phyloP scores from a whole-genome alignment of 768 basidiomycete genomes.

The Pulveroboletus sp. region DNA sequence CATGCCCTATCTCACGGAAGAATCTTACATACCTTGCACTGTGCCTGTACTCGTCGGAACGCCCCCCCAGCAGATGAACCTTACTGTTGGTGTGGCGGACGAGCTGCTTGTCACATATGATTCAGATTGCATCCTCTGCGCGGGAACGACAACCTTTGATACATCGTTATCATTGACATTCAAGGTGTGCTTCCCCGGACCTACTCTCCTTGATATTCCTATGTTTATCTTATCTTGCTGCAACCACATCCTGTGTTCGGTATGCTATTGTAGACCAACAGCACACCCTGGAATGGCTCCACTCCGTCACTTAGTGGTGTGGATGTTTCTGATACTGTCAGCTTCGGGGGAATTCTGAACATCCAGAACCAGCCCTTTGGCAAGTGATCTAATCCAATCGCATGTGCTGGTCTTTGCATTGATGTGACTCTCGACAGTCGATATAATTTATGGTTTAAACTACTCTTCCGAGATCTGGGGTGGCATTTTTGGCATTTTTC shows the following conservation, averaged over 20 bases:
- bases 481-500: constrained; percentile 23
- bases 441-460: constrained; percentile 22
- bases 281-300: constrained; percentile 11
- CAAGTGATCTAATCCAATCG: not conserved
- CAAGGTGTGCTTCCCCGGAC: constrained; percentile 14
- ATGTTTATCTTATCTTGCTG: not conserved
- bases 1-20: constrained; percentile 12
- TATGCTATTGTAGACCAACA: constrained; percentile 10
- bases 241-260: not conserved
- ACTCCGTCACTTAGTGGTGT: constrained; percentile 15
- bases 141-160: constrained; percentile 20
- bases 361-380: constrained; percentile 14
- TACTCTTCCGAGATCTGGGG: constrained; percentile 6
- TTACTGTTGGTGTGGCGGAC: constrained; percentile 20
- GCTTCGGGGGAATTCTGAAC: constrained; percentile 18
- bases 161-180: constrained; percentile 23
- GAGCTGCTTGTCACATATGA: constrained; percentile 14
- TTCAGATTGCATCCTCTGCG: constrained; percentile 25
- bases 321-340: constrained; percentile 15
- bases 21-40: constrained; percentile 8
- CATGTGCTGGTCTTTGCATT: not conserved
- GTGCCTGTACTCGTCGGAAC: constrained; percentile 23
- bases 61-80: constrained; percentile 26
- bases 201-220: not conserved
- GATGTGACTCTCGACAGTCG: constrained; percentile 8